Conservation (phyloP, 768 basidiomycete genomes). For the Tulasnella calospora region DNA sequence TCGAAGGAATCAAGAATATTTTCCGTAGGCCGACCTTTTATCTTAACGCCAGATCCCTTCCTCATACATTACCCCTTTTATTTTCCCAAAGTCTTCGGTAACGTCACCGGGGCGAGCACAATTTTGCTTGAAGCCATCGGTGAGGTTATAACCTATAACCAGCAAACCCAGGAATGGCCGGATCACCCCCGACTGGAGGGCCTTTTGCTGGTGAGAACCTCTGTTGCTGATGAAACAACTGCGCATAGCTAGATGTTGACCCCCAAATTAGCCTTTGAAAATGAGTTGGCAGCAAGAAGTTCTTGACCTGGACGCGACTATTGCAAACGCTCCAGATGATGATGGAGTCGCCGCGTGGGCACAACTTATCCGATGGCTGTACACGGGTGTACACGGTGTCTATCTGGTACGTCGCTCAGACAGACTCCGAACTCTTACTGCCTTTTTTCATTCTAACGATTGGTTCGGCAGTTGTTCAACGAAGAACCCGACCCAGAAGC, state of each 20-base stretch:
- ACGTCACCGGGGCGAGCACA: neutral
- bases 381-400: neutral
- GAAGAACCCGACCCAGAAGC: neutral
- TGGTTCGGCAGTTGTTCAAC: neutral
- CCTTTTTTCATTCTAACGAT: neutral
- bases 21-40: neutral
- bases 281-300: neutral
- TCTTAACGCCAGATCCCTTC: too few species aligned
- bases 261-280: neutral
- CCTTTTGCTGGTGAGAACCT: neutral
- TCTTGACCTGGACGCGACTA: neutral
- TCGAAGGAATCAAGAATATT: constrained; percentile 9
- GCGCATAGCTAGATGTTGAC: neutral
- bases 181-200: neutral
- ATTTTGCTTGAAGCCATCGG: neutral
- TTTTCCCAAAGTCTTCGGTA: neutral
- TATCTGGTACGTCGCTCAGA: neutral
- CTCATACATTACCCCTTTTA: neutral
- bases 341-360: neutral
- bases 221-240: neutral
- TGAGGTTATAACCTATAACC: neutral
- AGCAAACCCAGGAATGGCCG: neutral
- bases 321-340: neutral
- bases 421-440: neutral
- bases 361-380: neutral